A percentile compares a stretch with the other conserved stretches of the same genome.
These are phyloP conservation scores for Melampsora americana DNA, from an alignment of 1,284 basidiomycete genomes.

Conservation along the genomic window DNA sequence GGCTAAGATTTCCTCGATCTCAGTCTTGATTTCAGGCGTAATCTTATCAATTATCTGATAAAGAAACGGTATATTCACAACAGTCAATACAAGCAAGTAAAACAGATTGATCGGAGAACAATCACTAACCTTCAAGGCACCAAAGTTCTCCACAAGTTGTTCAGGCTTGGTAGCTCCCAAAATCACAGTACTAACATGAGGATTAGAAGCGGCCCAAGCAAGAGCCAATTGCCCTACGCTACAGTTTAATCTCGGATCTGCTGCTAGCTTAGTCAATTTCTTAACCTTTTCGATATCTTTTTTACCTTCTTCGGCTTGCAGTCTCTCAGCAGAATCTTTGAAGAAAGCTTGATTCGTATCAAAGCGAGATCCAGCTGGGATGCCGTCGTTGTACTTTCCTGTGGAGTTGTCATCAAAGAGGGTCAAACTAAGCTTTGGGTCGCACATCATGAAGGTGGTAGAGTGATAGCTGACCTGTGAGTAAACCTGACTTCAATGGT, in stretches of 20 bases:
- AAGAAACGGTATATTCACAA: background rate
- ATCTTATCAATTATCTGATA: conserved; percentile 61
- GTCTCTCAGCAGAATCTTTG: conserved; percentile 54
- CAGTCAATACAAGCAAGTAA: background rate
- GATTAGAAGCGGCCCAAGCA: conserved; percentile 70
- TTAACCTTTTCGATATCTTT: conserved; percentile 37
- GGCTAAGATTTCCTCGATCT: conserved; percentile 66
- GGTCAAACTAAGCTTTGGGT: conserved; percentile 37
- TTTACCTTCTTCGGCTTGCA: conserved; percentile 51
- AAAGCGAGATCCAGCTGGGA: conserved; percentile 65
- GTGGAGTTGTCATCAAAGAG: conserved; percentile 47
- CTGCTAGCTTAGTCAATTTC: conserved; percentile 28
- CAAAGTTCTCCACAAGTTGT: conserved; percentile 67
- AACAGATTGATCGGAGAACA: background rate
- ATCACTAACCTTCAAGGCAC: conserved; percentile 63
- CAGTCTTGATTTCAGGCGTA: conserved; percentile 63
- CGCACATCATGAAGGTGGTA: conserved; percentile 46
- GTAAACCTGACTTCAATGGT: conserved; percentile 65
- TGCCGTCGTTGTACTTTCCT: conserved; percentile 63
- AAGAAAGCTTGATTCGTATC: conserved; percentile 62
- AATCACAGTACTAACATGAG: conserved; percentile 67
- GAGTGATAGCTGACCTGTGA: conserved; percentile 52
- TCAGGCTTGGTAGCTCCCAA: conserved; percentile 62
- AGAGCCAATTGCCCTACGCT: conserved; percentile 67
- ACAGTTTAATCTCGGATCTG: conserved; percentile 57